Conservation (phyloP, 345 rosid genomes). For the Acer saccharum region DNA sequence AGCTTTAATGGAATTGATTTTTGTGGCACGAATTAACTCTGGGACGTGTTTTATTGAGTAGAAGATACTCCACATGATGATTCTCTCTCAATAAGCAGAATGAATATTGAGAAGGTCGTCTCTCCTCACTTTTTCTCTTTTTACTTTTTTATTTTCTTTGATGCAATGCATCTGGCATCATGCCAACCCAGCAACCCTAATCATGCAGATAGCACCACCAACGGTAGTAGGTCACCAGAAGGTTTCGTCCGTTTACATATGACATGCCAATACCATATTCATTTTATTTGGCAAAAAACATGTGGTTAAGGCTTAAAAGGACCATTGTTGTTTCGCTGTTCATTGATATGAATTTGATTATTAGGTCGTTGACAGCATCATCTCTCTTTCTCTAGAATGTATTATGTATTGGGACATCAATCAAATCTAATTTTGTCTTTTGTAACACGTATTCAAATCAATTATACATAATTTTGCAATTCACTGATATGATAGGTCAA, state of each 20-base stretch:
- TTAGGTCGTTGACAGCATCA: too few relatives aligned
- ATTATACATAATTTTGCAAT: too few relatives aligned
- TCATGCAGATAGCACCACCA: constrained; percentile 13
- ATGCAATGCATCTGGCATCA: neutral
- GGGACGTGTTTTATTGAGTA: constrained; percentile 18
- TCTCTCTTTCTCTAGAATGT: too few relatives aligned
- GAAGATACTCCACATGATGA: constrained; percentile 25
- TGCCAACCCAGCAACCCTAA: neutral
- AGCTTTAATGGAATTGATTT: neutral
- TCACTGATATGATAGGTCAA: too few relatives aligned
- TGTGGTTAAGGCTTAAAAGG: too few relatives aligned
- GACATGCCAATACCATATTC: neutral
- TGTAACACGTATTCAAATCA: too few relatives aligned
- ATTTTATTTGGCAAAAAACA: neutral
- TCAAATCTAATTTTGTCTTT: neutral
- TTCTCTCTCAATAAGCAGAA: constrained; percentile 6
- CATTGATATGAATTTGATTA: too few relatives aligned
- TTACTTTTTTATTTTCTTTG: neutral
- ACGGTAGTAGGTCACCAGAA: constrained; percentile 2
- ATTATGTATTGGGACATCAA: neutral
- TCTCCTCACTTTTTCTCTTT: neutral
- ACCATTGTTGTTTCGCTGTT: too few relatives aligned
- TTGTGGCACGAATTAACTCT: constrained; percentile 24
- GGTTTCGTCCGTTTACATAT: constrained; percentile 11
- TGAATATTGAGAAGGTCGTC: neutral